Evolutionary conservation across 371 early-diverging fungal genomes (phyloP), one percentile per base, ranked within the genome.

Genomic region (Aphelidium insulamus): DNA sequence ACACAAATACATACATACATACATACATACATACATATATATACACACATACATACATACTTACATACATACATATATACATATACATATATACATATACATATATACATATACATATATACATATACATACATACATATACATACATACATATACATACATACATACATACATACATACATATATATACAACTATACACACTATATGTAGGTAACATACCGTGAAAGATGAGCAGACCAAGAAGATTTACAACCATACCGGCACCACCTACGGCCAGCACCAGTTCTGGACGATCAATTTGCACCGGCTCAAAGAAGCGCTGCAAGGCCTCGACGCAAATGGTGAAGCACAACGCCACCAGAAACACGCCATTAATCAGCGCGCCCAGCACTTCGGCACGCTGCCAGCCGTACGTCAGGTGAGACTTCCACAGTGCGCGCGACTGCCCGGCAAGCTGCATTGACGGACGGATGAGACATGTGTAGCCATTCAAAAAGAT

Each of bases 301-400:
- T 58, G 70, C 52, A 37, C 40, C 24, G 70, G 66, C 7, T 57
- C 38, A 33, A 75, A 58, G 42, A 83, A 83, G 11, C 91, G 62
- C 49, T 86, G 65, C 14, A 87, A 64, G n/a, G 82, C 77, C 30
- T 85, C 80, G 30, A 86, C 59, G 28, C 79, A 50, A 38, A 90
- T 81, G 15, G 81, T 77, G 43, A 87, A 66, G 44, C 85, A 81
- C 16, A 90, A 62, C 1, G 84, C 83, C 4, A 90, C 52, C 25
- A 90, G 49, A 34, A 83, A 75, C 12, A 84, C 82, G 7, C 78
- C 83, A 45, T 90, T 90, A 33, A 81, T 61, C 7, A 90, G 55
- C 5, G 87, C 91, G 12, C 87, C 91, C 14, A 90, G 59, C 16
- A 86, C 66, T 52, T 90, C 88, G 10, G 87, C 85, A 27, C 91